Conservation (phyloP, 352 stramenopile species). For the Globisporangium perplexum region DNA sequence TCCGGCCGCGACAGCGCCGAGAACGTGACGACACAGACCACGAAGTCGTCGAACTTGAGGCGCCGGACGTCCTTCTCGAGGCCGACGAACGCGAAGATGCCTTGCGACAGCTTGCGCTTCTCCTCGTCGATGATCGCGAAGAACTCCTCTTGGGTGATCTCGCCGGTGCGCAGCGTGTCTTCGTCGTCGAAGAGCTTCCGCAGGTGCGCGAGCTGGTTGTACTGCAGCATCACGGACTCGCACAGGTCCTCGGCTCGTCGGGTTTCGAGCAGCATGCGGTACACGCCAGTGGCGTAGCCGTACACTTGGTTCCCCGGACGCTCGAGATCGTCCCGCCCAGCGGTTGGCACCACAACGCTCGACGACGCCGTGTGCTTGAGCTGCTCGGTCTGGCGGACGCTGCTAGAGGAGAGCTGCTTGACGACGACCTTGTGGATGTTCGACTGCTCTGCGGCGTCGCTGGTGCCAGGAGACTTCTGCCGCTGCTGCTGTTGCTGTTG, state of each 20-base stretch:
- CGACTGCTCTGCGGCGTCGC: neutral
- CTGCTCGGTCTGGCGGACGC: neutral
- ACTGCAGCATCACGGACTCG: slow-evolving; percentile 35
- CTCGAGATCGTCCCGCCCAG: neutral
- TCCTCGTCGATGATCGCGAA: slow-evolving; percentile 47
- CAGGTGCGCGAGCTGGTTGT: slow-evolving; percentile 32
- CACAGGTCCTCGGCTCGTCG: slow-evolving; percentile 45
- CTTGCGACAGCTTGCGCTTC: slow-evolving; percentile 44
- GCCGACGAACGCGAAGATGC: slow-evolving; percentile 42
- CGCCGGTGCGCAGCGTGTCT: slow-evolving; percentile 33
- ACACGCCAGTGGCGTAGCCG: slow-evolving; percentile 36
- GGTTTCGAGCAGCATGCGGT: slow-evolving; percentile 43
- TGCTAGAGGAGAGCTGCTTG: slow-evolving; percentile 7
- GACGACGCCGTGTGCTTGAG: slow-evolving; percentile 2
- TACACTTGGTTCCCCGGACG: slow-evolving; percentile 7
- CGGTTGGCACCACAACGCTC: neutral
- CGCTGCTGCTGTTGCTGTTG: too few relatives aligned
- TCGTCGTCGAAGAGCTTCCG: slow-evolving; percentile 32
- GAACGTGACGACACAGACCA: slow-evolving; percentile 48
- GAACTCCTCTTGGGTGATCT: slow-evolving; percentile 62
- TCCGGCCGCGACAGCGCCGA: slow-evolving; percentile 41
- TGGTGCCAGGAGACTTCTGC: too few relatives aligned
- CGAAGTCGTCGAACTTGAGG: slow-evolving; percentile 59
- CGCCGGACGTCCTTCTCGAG: slow-evolving; percentile 20
- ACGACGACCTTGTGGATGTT: slow-evolving; percentile 10